Evolutionary conservation across 2,329 filamentous ascomycete genomes (phyloP), one percentile per base, ranked within the genome.

Genomic region (Fusarium phyllophilum): DNA sequence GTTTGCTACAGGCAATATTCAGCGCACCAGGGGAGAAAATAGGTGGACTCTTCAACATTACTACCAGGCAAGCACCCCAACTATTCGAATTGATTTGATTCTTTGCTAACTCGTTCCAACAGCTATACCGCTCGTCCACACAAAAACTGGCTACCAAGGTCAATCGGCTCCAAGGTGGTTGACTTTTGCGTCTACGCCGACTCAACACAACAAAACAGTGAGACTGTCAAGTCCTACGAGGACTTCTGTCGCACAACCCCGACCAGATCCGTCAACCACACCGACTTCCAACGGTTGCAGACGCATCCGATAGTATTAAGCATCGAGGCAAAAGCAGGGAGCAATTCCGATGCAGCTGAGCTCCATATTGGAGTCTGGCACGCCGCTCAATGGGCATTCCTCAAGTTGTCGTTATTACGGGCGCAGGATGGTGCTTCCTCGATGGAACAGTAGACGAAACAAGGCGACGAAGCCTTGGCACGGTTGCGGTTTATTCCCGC

Each of bases 11-110:
- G 2, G n/a, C 42, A 13, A 18, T 9, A 12, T 45, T 20, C 3
- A 8, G 7, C 5, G n/a, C 18, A 0, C 0, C n/a, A 6, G n/a
- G 3, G 3, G n/a, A 45, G n/a, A 18, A 26, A 3, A 13, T 13
- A 9, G n/a, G 17, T 18, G 42, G 15, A 44, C 7, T 18, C 1
- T 45, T 13, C 12, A 18, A 18, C 42, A 18, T 26, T 1, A 45
- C n/a, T 4, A 13, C 42, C 17, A 18, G 42, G 42, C 17, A 45
- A 45, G n/a, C 0, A 18, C 17, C n/a, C 7, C n/a, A 24, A 24
- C 12, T 6, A 8, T 44, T 44, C 15, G 6, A 6, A 14, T 17
- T 44, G 9, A 5, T 6, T 24, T 8, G 6, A 24, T 18, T 15
- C 42, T 12, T 24, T 18, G 2, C 42, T 45, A 7, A 45, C 3